Evolutionary conservation across 106 monocot species (phyloP), one percentile per base, ranked within the genome.

Genomic region (Cymbidium sinense): DNA sequence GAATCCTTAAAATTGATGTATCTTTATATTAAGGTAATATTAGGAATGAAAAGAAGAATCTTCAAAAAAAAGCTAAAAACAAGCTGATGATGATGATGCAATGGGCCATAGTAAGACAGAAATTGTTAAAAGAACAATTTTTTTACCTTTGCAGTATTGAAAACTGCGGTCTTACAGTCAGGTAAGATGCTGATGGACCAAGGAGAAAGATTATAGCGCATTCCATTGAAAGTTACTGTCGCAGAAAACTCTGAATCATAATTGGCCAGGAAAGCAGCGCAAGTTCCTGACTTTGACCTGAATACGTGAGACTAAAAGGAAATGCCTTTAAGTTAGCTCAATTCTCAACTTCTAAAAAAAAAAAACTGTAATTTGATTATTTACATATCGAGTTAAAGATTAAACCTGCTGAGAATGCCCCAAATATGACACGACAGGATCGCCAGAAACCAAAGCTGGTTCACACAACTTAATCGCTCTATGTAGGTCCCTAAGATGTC

Each of bases 401-500:
- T 21, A 10, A 43, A 95, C 95, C 92, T 93, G 76, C 81, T 93
- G 91, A 78, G 81, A 81, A 23, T 75, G 79, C 54, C 95, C 95
- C 41, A 94, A 70, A 70, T 83, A 72, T 33, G 83, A 70, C 28
- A 86, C 85, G 19, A 73, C 77, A 9, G 93, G 95, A 84, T 93
- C 90, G 30, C 85, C 82, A 62, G 87, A 84, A 73, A 96, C 71
- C 73, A 96, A 79, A 23, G 87, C 85, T 64, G 88, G 84, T 77
- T 93, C 95, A 75, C 88, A 88, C 27, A 85, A 65, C 75, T 96
- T 96, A 75, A 96, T 93, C 54, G 89, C 88, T 86, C 81, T 93
- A 76, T 96, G 95, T 21, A 96, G 77, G 78, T 96, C 95, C 79
- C 84, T 90, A 86, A 96, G 81, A 85, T 96, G 95, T 20, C 93